A percentile compares a stretch with the other conserved stretches of the same genome.
Evolutionary conservation across 176 grass and related monocot genomes (phyloP).

Genomic region (Oryza glaberrima): DNA sequence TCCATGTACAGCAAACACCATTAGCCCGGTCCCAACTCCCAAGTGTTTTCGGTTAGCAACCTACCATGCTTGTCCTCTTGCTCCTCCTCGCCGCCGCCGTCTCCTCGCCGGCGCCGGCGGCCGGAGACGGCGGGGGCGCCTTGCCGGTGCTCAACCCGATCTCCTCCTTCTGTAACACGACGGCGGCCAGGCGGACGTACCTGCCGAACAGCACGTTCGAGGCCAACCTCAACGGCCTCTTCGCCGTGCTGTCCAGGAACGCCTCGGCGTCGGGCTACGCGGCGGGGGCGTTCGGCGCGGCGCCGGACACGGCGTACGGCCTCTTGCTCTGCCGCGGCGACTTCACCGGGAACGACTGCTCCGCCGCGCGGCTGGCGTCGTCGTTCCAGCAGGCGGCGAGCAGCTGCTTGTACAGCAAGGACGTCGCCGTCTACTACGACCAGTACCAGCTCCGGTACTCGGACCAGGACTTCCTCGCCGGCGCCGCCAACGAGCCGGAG

Average conservation of each 20-base stretch:
- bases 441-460: constrained; percentile 53
- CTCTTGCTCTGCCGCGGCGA: constrained; percentile 58
- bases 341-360: constrained; percentile 16
- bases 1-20: not conserved
- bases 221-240: constrained; percentile 44
- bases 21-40: not conserved
- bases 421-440: constrained; percentile 52
- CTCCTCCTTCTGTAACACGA: constrained; percentile 32
- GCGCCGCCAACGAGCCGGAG: constrained; percentile 28
- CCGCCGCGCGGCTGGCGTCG: constrained; percentile 16
- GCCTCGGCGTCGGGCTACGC: constrained; percentile 46
- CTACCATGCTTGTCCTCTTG: constrained; percentile 43
- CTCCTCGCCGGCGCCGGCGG: not conserved
- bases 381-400: not conserved
- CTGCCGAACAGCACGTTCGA: constrained; percentile 41
- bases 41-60: not conserved
- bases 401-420: constrained; percentile 27
- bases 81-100: constrained; percentile 17
- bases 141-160: constrained; percentile 37
- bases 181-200: constrained; percentile 18
- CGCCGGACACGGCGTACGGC: constrained; percentile 42
- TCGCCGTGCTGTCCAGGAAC: constrained; percentile 30
- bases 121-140: constrained; percentile 7
- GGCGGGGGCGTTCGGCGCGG: constrained; percentile 17
- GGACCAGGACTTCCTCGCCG: constrained; percentile 43